Percentiles rank a stretch among this genome's conserved stretches.
These are phyloP conservation scores for Didymella pinodella DNA, from an alignment of 2,329 filamentous ascomycete genomes.

Conservation along the genomic window DNA sequence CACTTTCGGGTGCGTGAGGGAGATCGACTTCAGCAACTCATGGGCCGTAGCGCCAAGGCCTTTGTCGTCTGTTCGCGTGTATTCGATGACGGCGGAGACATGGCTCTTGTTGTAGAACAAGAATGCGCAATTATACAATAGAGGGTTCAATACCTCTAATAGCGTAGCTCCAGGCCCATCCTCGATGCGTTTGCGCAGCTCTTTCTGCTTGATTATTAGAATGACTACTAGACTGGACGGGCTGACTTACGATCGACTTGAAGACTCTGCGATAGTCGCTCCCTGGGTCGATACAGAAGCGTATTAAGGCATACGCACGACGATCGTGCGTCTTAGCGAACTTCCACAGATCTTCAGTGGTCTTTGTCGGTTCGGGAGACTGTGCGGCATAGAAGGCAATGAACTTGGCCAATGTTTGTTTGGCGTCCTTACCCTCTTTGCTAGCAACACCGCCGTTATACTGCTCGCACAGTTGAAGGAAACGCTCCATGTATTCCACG, in stretches of 20 bases:
- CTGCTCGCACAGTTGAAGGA: constrained; percentile 83
- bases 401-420: constrained; percentile 73
- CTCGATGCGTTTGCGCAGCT: constrained; percentile 83
- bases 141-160: constrained; percentile 79
- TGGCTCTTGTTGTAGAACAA: constrained; percentile 95
- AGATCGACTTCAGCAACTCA: constrained; percentile 90
- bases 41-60: constrained; percentile 81
- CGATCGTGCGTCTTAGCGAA: constrained; percentile 93
- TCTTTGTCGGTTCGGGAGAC: constrained; percentile 77
- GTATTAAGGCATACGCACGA: constrained; percentile 86
- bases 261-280: constrained; percentile 92
- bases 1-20: constrained; percentile 84
- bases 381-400: constrained; percentile 76
- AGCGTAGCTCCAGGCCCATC: constrained; percentile 69
- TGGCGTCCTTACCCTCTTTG: constrained; percentile 70
- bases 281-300: constrained; percentile 82
- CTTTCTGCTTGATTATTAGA: constrained; percentile 61
- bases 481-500: constrained; percentile 75
- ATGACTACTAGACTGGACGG: background rate
- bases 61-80: constrained; percentile 82
- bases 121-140: constrained; percentile 83
- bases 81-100: constrained; percentile 86
- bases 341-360: constrained; percentile 80
- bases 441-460: constrained; percentile 88
- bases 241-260: constrained; percentile 69